These are phyloP conservation scores for barrel medic (Medicago truncatula) DNA, from an alignment of 306 rosid species.

Conservation along the genomic window MtrunA17r5.0-ANR NC_053047.1:31540501-31541000, in stretches of 20 bases:
- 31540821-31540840: constrained; percentile 88
- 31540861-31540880: constrained; percentile 81
- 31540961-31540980: background rate
- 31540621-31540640: background rate
- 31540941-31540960: constrained; percentile 12
- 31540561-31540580: background rate
- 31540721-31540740: constrained; percentile 18
- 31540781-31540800: constrained; percentile 62
- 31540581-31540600: background rate
- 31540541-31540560: background rate
- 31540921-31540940: constrained; percentile 52
- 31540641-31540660: background rate
- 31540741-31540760: constrained; percentile 2
- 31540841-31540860: constrained; percentile 60
- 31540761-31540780: constrained; percentile 65
- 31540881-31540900: constrained; percentile 77
- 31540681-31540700: background rate
- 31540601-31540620: background rate
- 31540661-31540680: background rate
- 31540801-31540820: constrained; percentile 76
- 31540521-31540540: too few species aligned
- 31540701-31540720: background rate
- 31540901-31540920: constrained; percentile 87
- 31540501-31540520: background rate
- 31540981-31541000: constrained; percentile 19